phyloP scores from a whole-genome alignment of 1,284 basidiomycete species.

The Macrocystidia cucumis region DNA sequence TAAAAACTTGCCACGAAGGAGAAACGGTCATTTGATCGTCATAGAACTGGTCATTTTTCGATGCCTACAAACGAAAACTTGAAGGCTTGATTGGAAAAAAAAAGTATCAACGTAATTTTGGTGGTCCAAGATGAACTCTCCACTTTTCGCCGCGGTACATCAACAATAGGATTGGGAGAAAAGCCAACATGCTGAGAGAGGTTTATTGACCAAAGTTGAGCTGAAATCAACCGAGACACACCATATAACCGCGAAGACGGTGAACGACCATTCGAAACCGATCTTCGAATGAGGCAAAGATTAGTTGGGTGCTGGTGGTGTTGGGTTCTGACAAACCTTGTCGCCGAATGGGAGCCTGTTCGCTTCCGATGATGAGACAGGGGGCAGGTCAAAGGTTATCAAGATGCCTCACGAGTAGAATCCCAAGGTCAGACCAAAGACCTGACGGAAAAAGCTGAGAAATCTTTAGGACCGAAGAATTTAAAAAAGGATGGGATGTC shows the following conservation, averaged over 20 bases:
- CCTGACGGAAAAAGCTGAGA: slow-evolving; percentile 19
- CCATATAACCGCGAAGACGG: slow-evolving; percentile 21
- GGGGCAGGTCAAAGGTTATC: background rate
- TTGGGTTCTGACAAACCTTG: slow-evolving; percentile 10
- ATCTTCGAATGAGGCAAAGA: slow-evolving; percentile 12
- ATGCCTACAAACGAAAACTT: no score
- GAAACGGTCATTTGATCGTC: no score
- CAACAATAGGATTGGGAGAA: slow-evolving; percentile 17
- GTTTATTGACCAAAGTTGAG: background rate
- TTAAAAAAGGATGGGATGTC: background rate
- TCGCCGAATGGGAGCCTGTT: slow-evolving; percentile 21
- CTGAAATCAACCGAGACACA: slow-evolving; percentile 7
- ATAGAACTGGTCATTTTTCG: no score
- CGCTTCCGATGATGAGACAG: background rate
- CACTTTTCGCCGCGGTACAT: slow-evolving; percentile 17
- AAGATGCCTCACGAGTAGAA: slow-evolving; percentile 20
- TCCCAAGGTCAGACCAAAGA: slow-evolving; percentile 20
- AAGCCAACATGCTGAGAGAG: slow-evolving; percentile 15
- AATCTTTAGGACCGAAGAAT: background rate
- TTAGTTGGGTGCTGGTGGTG: background rate
- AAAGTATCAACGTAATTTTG: no score
- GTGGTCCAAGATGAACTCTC: no score
- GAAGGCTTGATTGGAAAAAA: no score
- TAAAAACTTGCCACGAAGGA: no score
- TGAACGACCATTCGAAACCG: slow-evolving; percentile 24